These are phyloP conservation scores for Penicillium sp. DNA, from an alignment of 2,329 filamentous ascomycete species.

Conservation along the genomic window DNA sequence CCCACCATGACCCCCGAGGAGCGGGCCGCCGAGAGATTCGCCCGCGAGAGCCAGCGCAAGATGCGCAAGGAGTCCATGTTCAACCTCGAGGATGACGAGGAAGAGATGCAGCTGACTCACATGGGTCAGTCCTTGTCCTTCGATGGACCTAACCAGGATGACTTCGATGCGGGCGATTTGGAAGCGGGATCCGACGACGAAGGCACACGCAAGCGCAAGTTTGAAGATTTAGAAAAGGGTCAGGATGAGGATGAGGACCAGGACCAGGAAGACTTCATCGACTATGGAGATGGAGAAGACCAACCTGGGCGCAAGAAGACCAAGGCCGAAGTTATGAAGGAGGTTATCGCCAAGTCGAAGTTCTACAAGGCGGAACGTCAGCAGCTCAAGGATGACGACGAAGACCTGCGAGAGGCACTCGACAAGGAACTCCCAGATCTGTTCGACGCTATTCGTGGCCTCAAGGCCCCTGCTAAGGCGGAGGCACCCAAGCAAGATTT, in stretches of 20 bases:
- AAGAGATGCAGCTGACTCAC: constrained; percentile 75
- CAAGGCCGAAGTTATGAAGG: constrained; percentile 97
- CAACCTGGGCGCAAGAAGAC: constrained; percentile 85
- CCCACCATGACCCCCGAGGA: constrained; percentile 92
- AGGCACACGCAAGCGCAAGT: constrained; percentile 57
- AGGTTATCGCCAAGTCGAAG: constrained; percentile 97
- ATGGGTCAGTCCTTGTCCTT: constrained; percentile 74
- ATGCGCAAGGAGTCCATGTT: constrained; percentile 81
- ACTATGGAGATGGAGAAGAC: constrained; percentile 55
- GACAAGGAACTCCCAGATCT: constrained; percentile 82
- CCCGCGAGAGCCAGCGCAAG: constrained; percentile 77
- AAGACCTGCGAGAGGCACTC: constrained; percentile 79
- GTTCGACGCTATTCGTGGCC: constrained; percentile 67
- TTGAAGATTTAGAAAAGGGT: constrained; percentile 28
- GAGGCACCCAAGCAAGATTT: constrained; percentile 48
- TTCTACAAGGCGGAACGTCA: constrained; percentile 93
- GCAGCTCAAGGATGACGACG: constrained; percentile 87
- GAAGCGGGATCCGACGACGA: constrained; percentile 55
- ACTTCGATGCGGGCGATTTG: constrained; percentile 79
- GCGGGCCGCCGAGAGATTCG: constrained; percentile 86
- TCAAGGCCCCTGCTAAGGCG: constrained; percentile 56
- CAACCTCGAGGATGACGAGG: constrained; percentile 83
- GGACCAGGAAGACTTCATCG: constrained; percentile 40
- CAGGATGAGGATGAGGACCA: constrained; percentile 43
- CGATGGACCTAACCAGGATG: constrained; percentile 62